Evolutionary conservation across 2,329 filamentous ascomycete genomes (phyloP).

Genomic region (Ramichloridium luteum): DNA sequence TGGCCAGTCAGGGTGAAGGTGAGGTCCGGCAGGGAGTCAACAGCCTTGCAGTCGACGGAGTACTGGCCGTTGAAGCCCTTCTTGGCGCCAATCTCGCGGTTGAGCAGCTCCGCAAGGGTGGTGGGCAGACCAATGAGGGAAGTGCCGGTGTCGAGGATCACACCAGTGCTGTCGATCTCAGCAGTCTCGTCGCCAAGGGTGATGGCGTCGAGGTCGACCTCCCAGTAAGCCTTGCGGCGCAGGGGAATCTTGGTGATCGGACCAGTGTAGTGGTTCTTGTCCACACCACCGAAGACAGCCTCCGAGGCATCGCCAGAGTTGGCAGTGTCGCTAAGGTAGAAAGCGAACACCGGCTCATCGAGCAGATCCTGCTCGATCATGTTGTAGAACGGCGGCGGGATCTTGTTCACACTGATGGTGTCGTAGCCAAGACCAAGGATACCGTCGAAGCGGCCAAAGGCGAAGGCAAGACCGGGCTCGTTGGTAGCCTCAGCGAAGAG

Average conservation of each 20-base stretch:
- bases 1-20: slow-evolving; percentile 82
- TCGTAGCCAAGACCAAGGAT: slow-evolving; percentile 92
- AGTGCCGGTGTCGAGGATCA: slow-evolving; percentile 95
- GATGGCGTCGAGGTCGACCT: slow-evolving; percentile 90
- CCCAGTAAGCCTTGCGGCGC: slow-evolving; percentile 98
- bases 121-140: slow-evolving; percentile 91
- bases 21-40: slow-evolving; percentile 73
- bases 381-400: slow-evolving; percentile 91
- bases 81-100: slow-evolving; percentile 95
- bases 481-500: slow-evolving; percentile 92
- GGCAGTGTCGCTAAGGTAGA: slow-evolving; percentile 75
- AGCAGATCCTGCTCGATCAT: slow-evolving; percentile 82
- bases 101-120: slow-evolving; percentile 85
- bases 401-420: slow-evolving; percentile 91
- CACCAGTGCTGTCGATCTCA: slow-evolving; percentile 86
- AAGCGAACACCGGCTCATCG: slow-evolving; percentile 88
- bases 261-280: slow-evolving; percentile 69
- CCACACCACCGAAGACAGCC: slow-evolving; percentile 78
- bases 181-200: slow-evolving; percentile 75
- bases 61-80: slow-evolving; percentile 97
- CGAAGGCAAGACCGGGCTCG: slow-evolving; percentile 93
- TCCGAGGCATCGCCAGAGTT: slow-evolving; percentile 65
- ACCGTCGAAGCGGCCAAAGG: slow-evolving; percentile 93
- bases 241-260: slow-evolving; percentile 88
- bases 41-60: slow-evolving; percentile 77